These are phyloP conservation scores for Alternaria solani DNA, from an alignment of 2,329 filamentous ascomycete species.

Conservation along the genomic window DNA sequence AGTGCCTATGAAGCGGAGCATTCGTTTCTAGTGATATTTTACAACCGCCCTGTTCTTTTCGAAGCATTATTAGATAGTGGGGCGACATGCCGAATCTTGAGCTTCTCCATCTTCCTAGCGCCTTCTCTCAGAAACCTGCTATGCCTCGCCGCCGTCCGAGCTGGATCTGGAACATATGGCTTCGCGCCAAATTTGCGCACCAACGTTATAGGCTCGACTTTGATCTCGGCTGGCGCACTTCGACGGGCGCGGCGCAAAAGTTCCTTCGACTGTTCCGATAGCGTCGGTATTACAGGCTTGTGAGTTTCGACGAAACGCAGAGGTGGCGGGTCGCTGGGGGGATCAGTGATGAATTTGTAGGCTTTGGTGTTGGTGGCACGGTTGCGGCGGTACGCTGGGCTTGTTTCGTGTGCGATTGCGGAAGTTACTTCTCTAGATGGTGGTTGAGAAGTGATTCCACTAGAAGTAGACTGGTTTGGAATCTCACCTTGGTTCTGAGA, in stretches of 20 bases:
- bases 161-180: slow-evolving; percentile 8
- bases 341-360: slow-evolving; percentile 10
- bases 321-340: background rate
- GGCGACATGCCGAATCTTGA: slow-evolving; percentile 1
- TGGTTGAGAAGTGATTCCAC: slow-evolving; percentile 6
- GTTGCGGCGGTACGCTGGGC: background rate
- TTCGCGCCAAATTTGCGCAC: slow-evolving; percentile 11
- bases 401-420: background rate
- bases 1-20: background rate
- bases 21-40: background rate
- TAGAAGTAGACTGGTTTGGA: background rate
- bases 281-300: slow-evolving; percentile 5
- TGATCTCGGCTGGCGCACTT: background rate
- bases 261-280: slow-evolving; percentile 2
- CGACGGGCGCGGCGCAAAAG: slow-evolving; percentile 8
- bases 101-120: slow-evolving; percentile 4
- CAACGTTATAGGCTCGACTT: background rate
- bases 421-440: slow-evolving; percentile 5
- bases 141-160: slow-evolving; percentile 2
- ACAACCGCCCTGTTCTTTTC: background rate
- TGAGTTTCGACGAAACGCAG: slow-evolving; percentile 1
- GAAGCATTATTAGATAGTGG: background rate
- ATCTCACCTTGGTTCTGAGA: slow-evolving; percentile 5
- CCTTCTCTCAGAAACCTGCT: slow-evolving; percentile 16
- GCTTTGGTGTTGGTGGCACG: background rate